A percentile compares a stretch with the other conserved stretches of the same genome.
These are phyloP conservation scores for Plasmodium gallinaceum DNA, from an alignment of 169 alveolate species.

Conservation along the genomic window DNA sequence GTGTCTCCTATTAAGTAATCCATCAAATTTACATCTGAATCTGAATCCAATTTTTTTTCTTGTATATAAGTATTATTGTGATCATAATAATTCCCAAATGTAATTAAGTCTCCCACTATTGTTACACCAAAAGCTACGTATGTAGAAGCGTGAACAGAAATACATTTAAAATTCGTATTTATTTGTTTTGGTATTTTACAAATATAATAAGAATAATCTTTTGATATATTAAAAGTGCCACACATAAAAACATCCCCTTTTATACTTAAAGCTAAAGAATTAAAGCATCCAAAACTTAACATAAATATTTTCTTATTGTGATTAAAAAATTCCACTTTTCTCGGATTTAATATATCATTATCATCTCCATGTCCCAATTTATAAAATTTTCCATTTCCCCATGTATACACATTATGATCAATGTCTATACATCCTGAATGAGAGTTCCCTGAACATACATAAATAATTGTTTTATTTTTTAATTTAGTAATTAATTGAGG, in stretches of 20 bases:
- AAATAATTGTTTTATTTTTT: conserved; percentile 65
- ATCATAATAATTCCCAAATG: conserved; percentile 11
- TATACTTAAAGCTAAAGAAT: conserved; percentile 79
- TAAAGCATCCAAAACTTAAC: conserved; percentile 52
- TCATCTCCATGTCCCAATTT: conserved; percentile 87
- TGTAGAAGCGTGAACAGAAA: conserved; percentile 52
- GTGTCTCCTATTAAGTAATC: conserved; percentile 1
- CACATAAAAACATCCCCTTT: conserved; percentile 87
- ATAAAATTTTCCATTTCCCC: conserved; percentile 90
- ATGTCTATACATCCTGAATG: conserved; percentile 92
- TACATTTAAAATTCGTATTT: conserved; percentile 46
- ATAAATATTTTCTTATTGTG: conserved; percentile 33
- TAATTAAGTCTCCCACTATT: conserved; percentile 50
- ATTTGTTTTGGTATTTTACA: conserved; percentile 43
- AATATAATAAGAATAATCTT: conserved; percentile 4
- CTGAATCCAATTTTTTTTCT: background rate
- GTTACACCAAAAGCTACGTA: conserved; percentile 27
- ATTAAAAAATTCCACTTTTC: conserved; percentile 30
- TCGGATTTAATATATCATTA: conserved; percentile 34
- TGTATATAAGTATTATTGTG: background rate
- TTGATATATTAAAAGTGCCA: conserved; percentile 77
- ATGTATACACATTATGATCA: conserved; percentile 88
- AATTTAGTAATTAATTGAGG: conserved; percentile 77
- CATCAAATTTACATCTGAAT: conserved; percentile 18
- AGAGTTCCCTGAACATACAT: conserved; percentile 89